A percentile compares a stretch with the other conserved stretches of the same genome.
Conservation (phyloP, 495 filamentous ascomycete species). For the Thermochaetoides thermophila region DNA sequence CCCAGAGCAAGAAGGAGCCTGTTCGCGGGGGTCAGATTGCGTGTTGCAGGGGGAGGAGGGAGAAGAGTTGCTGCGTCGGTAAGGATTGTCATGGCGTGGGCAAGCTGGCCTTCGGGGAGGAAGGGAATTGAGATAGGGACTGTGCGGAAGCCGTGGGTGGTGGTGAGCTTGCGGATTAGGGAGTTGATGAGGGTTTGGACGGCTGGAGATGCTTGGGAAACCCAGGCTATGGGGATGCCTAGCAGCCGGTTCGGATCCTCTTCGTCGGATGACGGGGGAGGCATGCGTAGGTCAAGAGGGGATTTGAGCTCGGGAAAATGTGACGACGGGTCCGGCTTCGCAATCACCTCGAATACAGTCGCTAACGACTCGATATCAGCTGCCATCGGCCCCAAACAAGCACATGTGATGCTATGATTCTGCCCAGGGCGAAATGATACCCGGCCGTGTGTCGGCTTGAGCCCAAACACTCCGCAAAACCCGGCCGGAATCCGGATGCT, state of each 20-base stretch:
- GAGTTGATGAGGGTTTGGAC: constrained; percentile 45
- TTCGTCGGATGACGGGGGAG: constrained; percentile 4
- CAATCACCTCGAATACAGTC: constrained; percentile 56
- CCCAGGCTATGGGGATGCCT: constrained; percentile 59
- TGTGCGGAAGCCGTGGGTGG: constrained; percentile 41
- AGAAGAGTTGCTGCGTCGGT: constrained; percentile 41
- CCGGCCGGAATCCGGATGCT: constrained; percentile 64
- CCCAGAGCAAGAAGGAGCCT: constrained; percentile 55
- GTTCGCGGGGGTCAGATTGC: constrained; percentile 47
- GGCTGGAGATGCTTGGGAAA: constrained; percentile 46
- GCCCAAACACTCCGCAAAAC: constrained; percentile 69
- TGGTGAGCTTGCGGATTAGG: constrained; percentile 41
- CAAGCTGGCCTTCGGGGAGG: constrained; percentile 56
- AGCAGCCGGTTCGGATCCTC: too few species aligned
- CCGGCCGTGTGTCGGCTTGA: constrained; percentile 66
- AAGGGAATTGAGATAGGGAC: constrained; percentile 60
- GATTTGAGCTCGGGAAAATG: constrained; percentile 26
- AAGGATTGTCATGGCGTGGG: constrained; percentile 71
- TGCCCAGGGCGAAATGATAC: constrained; percentile 47
- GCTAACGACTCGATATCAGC: constrained; percentile 59
- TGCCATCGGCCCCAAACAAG: constrained; percentile 60
- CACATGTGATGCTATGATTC: constrained; percentile 43
- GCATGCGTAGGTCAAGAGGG: neutral
- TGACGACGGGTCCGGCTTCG: constrained; percentile 48
- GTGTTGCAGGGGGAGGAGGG: constrained; percentile 13